Base-by-base conservation (phyloP, 768 basidiomycete species). In the Melanogaster broomeanus region DNA sequence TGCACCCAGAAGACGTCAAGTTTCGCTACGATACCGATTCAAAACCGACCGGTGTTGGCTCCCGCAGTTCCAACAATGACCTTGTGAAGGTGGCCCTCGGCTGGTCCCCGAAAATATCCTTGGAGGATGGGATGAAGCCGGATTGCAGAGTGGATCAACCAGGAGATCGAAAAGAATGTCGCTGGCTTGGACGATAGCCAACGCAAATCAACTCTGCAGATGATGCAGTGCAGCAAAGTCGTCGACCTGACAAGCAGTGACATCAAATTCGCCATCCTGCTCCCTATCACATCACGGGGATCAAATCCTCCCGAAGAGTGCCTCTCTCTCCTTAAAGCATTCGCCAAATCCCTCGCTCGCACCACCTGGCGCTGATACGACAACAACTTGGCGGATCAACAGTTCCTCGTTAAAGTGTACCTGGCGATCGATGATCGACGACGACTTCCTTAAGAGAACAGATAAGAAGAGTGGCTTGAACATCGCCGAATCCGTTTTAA, bases 271-370 rank as follows among this genome's bases (percentile, higher is more conserved):
- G 83, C 77, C 2, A 70, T 84, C 37, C 69, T 84, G 3, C 74
- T 85, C 8, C 83, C 83, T 2, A 74, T 85, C 57, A 84, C 83
- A 1, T 84, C 82, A 8, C 72, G 77, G 1, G 76, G 78, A 4
- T 61, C 63, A 0, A 27, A 52, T 2, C 52, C 63, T 5, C 73
- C 73, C 0, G 50, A 55, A 1, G 59, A 70, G 33, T 83, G 81
- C 49, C 65, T 83, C 7, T 53, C 61, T 4, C 68, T 76, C 31
- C 74, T 85, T 6, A 22, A 46, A 3, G 37, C 11, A 0, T 84
- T 84, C 57, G 73, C 77, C 0, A 48, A 57, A 18, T 80, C 80
- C 4, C 64, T 84, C 15, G 34, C 60, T 4, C 58, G 60, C 12
- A 82, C 83, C 2, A 83, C 82, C 0, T 72, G 69, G 65, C 59